Conservation (phyloP, 2,329 filamentous ascomycete genomes). For the Alternaria solani region DNA sequence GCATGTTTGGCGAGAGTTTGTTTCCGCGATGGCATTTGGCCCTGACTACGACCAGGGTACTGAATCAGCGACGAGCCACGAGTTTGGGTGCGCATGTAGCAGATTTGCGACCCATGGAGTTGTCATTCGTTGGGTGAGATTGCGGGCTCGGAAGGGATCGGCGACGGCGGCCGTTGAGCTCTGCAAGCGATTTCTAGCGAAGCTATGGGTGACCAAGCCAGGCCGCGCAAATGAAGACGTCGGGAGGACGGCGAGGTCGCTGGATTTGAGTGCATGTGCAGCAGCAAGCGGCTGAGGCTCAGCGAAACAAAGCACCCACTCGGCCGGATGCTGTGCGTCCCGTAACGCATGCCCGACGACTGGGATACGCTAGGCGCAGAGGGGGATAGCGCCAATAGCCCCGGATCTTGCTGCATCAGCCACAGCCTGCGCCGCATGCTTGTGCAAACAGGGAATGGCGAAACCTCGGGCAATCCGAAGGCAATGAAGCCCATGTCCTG, state of each 20-base stretch:
- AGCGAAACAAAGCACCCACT: slow-evolving; percentile 24
- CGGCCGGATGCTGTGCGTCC: slow-evolving; percentile 28
- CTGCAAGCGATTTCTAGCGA: slow-evolving; percentile 26
- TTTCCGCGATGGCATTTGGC: slow-evolving; percentile 19
- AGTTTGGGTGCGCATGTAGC: slow-evolving; percentile 5
- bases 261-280: slow-evolving; percentile 28
- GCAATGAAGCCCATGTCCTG: not conserved
- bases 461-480: slow-evolving; percentile 20
- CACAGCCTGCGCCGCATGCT: slow-evolving; percentile 24
- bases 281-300: slow-evolving; percentile 22
- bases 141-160: slow-evolving; percentile 27
- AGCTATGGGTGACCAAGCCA: slow-evolving; percentile 12
- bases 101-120: slow-evolving; percentile 1
- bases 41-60: slow-evolving; percentile 11
- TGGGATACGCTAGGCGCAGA: slow-evolving; percentile 12
- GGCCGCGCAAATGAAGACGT: slow-evolving; percentile 17
- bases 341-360: slow-evolving; percentile 24
- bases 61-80: slow-evolving; percentile 21
- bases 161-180: slow-evolving; percentile 34
- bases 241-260: slow-evolving; percentile 36
- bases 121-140: not conserved
- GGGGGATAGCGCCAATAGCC: slow-evolving; percentile 8
- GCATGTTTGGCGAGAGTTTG: slow-evolving; percentile 12
- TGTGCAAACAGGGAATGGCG: slow-evolving; percentile 19
- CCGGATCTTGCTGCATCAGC: slow-evolving; percentile 27